Percentiles rank a stretch among this genome's conserved stretches.
Evolutionary conservation across 768 basidiomycete species (phyloP).

Genomic region (Agaricus blazei): DNA sequence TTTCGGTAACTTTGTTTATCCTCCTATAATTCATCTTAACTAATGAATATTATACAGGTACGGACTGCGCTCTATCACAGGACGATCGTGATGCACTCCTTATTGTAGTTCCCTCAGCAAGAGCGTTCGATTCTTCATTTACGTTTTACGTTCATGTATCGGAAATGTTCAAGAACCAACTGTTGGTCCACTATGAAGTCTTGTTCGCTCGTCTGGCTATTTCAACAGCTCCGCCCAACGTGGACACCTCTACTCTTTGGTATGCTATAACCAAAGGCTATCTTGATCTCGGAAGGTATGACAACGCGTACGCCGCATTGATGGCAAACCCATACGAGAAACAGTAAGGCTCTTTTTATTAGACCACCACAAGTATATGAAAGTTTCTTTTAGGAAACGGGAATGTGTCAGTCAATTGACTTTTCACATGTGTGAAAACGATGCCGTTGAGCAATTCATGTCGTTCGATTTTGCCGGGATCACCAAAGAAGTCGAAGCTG

Average conservation of each 20-base stretch:
- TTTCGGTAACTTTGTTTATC: slow-evolving; percentile 51
- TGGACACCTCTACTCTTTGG: slow-evolving; percentile 72
- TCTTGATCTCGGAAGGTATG: slow-evolving; percentile 68
- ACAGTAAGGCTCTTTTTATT: slow-evolving; percentile 51
- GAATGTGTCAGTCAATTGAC: slow-evolving; percentile 81
- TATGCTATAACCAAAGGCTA: slow-evolving; percentile 70
- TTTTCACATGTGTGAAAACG: slow-evolving; percentile 89
- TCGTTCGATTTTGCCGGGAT: slow-evolving; percentile 82
- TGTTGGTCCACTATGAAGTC: slow-evolving; percentile 56
- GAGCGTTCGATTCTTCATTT: slow-evolving; percentile 55
- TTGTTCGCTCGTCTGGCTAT: slow-evolving; percentile 77
- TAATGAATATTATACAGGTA: slow-evolving; percentile 26
- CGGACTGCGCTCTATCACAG: slow-evolving; percentile 42
- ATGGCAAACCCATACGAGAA: slow-evolving; percentile 70
- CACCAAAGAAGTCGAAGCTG: slow-evolving; percentile 81
- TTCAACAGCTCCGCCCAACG: slow-evolving; percentile 50
- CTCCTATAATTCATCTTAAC: not conserved
- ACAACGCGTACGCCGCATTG: slow-evolving; percentile 82
- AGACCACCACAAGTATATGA: slow-evolving; percentile 5
- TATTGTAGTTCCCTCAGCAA: slow-evolving; percentile 53
- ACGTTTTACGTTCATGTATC: slow-evolving; percentile 76
- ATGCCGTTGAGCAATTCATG: slow-evolving; percentile 74
- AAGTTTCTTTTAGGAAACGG: slow-evolving; percentile 51
- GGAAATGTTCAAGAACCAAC: slow-evolving; percentile 62
- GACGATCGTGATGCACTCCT: slow-evolving; percentile 65